Conservation (phyloP, 139 green algal genomes). For the Gonium pectorale region DNA sequence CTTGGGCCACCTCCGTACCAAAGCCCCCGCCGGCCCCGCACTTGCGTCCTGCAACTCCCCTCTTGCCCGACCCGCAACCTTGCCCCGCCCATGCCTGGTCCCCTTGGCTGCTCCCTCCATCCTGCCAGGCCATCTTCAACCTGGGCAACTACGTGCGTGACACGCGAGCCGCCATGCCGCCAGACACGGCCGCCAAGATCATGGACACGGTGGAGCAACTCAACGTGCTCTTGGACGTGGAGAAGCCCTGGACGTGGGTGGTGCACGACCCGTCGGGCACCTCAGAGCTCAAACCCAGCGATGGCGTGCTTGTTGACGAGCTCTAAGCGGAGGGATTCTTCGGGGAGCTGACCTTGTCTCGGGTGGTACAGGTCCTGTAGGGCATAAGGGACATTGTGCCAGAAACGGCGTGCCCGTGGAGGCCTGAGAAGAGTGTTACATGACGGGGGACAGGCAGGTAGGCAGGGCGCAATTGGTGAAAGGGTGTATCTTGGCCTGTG, state of each 20-base stretch:
- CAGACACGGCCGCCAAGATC: conserved; percentile 60
- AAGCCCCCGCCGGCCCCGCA: too few species aligned
- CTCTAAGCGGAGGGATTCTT: not conserved
- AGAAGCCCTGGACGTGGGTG: conserved; percentile 65
- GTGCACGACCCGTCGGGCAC: conserved; percentile 66
- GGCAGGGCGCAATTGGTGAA: too few species aligned
- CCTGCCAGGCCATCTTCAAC: conserved; percentile 64
- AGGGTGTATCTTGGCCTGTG: too few species aligned
- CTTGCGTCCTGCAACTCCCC: too few species aligned
- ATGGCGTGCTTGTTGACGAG: conserved; percentile 57
- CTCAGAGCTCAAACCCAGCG: conserved; percentile 53
- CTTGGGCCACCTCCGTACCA: too few species aligned
- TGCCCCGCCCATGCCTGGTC: not conserved
- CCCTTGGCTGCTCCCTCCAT: not conserved
- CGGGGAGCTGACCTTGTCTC: too few species aligned
- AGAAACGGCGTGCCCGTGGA: too few species aligned
- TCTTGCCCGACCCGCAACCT: not conserved
- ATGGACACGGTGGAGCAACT: conserved; percentile 63
- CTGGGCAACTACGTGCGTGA: conserved; percentile 57
- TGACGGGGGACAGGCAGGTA: too few species aligned
- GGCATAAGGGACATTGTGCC: too few species aligned
- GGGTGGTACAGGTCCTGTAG: too few species aligned
- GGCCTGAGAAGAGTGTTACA: too few species aligned
- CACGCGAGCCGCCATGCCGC: conserved; percentile 30
- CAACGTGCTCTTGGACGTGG: conserved; percentile 67